These are phyloP conservation scores for Corchorus olitorius DNA, from an alignment of 345 rosid species.

Conservation along the genomic window DNA sequence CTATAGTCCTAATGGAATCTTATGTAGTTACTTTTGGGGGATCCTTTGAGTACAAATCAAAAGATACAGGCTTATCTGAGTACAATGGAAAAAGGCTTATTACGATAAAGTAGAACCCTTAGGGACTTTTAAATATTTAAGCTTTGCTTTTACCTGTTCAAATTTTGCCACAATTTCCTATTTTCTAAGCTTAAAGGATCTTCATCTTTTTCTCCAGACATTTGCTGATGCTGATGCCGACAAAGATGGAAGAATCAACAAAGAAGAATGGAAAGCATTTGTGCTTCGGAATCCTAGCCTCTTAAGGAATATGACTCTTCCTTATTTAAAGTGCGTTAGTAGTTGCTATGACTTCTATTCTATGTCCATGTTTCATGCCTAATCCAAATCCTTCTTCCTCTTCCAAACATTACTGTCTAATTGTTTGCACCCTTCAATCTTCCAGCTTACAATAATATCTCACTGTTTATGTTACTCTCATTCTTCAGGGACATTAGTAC, in stretches of 20 bases:
- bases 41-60: no score
- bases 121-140: not conserved
- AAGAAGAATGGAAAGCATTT: conserved; percentile 58
- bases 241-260: conserved; percentile 54
- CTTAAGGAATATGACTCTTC: conserved; percentile 66
- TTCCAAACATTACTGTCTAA: not conserved
- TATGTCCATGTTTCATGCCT: not conserved
- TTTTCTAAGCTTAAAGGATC: not conserved
- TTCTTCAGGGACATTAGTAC: conserved; percentile 52
- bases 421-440: not conserved
- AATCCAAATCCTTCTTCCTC: not conserved
- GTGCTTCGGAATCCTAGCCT: conserved; percentile 47
- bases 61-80: no score
- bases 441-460: not conserved
- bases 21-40: not conserved
- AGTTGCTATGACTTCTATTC: not conserved
- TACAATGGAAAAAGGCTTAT: no score
- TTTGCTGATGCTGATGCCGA: conserved; percentile 59
- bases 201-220: conserved; percentile 40
- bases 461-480: not conserved
- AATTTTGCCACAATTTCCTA: not conserved
- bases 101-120: not conserved
- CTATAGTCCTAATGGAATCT: not conserved
- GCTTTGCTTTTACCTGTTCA: not conserved
- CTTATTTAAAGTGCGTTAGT: conserved; percentile 48